phyloP scores from a whole-genome alignment of 2,329 filamentous ascomycete genomes.

The Helotiales sp. region DNA sequence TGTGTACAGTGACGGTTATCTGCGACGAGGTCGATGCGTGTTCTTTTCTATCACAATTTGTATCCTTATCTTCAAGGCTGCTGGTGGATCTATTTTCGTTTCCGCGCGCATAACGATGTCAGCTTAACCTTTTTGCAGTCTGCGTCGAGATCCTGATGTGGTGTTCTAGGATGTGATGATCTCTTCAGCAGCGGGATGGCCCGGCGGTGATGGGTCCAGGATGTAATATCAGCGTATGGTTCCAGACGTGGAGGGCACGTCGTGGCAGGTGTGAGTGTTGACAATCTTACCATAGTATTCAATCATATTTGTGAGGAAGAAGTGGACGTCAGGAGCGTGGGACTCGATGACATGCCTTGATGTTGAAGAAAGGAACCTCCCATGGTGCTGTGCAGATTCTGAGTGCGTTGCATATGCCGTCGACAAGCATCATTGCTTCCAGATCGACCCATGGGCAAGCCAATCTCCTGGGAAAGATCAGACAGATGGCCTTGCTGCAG shows the following conservation, averaged over 20 bases:
- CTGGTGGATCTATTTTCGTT: not conserved
- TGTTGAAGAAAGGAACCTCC: not conserved
- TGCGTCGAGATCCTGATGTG: not conserved
- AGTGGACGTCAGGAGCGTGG: not conserved
- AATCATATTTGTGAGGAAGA: slow-evolving; percentile 2
- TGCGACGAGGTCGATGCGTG: not conserved
- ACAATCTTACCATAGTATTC: slow-evolving; percentile 4
- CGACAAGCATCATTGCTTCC: not conserved
- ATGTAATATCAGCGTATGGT: slow-evolving; percentile 7
- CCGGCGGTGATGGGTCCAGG: slow-evolving; percentile 3
- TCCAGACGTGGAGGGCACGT: slow-evolving; percentile 14
- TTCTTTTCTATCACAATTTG: slow-evolving; percentile 2
- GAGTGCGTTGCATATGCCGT: not conserved
- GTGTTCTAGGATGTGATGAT: not conserved
- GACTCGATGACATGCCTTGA: not conserved
- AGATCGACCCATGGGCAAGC: not conserved
- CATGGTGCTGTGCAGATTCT: not conserved
- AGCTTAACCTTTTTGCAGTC: not conserved
- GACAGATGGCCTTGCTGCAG: not conserved
- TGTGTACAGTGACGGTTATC: slow-evolving; percentile 7
- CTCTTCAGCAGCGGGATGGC: not conserved
- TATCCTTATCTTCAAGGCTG: not conserved
- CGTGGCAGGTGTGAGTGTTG: slow-evolving; percentile 9
- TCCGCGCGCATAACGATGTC: not conserved
- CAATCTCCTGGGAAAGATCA: not conserved